A percentile compares a stretch with the other conserved stretches of the same genome.
Evolutionary conservation across 768 basidiomycete genomes (phyloP).

Genomic region (Podaxis carcinomalis): DNA sequence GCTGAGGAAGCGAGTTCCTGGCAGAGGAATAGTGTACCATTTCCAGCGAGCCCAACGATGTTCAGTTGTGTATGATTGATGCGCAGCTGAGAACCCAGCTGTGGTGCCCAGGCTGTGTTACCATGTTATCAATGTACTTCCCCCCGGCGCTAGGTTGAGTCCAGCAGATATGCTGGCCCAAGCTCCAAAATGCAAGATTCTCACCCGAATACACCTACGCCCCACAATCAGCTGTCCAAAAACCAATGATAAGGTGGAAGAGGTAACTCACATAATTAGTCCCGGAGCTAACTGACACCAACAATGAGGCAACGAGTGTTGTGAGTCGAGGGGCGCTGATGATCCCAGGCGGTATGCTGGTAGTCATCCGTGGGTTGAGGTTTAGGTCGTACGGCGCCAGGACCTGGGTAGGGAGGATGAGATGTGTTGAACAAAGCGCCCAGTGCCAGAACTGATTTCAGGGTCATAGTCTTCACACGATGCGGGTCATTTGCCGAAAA

Average conservation of each 20-base stretch:
- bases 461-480: not conserved
- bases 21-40: slow-evolving; percentile 40
- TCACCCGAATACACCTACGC: slow-evolving; percentile 40
- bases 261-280: slow-evolving; percentile 67
- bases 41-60: slow-evolving; percentile 76
- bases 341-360: slow-evolving; percentile 22
- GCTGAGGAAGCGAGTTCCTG: not conserved
- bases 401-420: not conserved
- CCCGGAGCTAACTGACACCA: slow-evolving; percentile 61
- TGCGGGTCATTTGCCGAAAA: not conserved
- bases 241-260: not conserved
- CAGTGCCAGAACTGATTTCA: not conserved
- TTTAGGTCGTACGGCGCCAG: not conserved
- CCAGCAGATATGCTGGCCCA: not conserved
- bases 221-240: not conserved
- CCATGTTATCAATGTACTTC: not conserved
- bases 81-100: slow-evolving; percentile 71
- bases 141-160: not conserved
- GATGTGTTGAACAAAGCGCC: not conserved
- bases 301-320: slow-evolving; percentile 50
- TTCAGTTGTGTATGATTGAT: slow-evolving; percentile 82
- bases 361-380: slow-evolving; percentile 15
- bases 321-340: slow-evolving; percentile 38
- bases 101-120: slow-evolving; percentile 73
- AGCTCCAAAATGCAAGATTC: slow-evolving; percentile 1